Conservation (phyloP, 2,329 filamentous ascomycete genomes). For the Colletotrichum phormii region DNA sequence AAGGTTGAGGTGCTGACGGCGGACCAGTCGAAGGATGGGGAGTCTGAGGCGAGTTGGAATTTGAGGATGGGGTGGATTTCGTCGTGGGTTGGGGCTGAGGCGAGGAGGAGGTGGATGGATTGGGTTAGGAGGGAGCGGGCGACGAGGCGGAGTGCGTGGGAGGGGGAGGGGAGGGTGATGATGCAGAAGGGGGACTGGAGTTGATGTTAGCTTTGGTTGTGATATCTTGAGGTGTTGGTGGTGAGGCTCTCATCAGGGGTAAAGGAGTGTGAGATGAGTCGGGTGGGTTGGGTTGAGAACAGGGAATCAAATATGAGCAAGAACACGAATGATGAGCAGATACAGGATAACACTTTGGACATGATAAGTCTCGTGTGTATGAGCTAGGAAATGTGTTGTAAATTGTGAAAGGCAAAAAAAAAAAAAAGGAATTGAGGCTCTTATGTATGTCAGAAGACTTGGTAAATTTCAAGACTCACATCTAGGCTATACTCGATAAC, state of each 20-base stretch:
- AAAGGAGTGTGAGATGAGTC: not conserved
- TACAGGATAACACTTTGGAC: too few species aligned
- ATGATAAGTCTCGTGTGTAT: too few species aligned
- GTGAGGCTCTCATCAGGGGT: not conserved
- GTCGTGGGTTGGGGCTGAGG: constrained; percentile 73
- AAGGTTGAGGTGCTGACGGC: constrained; percentile 76
- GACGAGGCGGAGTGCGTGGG: constrained; percentile 75
- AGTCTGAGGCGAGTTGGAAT: not conserved
- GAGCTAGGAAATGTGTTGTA: too few species aligned
- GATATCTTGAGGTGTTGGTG: not conserved
- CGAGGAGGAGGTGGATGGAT: constrained; percentile 92
- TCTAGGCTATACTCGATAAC: constrained; percentile 80
- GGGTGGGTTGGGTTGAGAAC: not conserved
- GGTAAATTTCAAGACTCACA: constrained; percentile 62
- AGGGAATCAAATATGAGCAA: too few species aligned
- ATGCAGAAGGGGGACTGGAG: constrained; percentile 87
- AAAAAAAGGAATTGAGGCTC: too few species aligned
- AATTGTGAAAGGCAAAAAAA: too few species aligned
- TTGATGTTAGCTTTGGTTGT: not conserved
- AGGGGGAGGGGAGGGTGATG: constrained; percentile 73
- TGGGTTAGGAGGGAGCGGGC: constrained; percentile 84
- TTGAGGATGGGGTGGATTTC: constrained; percentile 76
- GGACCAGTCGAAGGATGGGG: constrained; percentile 68
- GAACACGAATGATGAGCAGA: too few species aligned
- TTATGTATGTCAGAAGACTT: not conserved